A percentile compares a stretch with the other conserved stretches of the same genome.
Conservation (phyloP, 495 filamentous ascomycete species). For the Xylaria grammica region DNA sequence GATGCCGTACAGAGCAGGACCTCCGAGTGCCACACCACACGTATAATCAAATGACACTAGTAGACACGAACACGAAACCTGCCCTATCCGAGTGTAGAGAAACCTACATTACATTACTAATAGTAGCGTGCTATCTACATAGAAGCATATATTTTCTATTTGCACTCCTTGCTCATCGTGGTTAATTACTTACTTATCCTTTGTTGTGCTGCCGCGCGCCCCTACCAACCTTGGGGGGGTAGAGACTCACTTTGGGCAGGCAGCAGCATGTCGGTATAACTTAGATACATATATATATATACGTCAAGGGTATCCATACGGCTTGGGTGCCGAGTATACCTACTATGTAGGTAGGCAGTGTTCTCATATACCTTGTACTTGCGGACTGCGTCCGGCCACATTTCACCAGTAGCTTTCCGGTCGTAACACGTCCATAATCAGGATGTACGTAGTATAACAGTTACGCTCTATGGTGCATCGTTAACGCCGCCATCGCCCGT, state of each 20-base stretch:
- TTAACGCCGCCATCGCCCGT: constrained; percentile 18
- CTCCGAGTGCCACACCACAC: not conserved
- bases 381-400: not conserved
- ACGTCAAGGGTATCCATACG: no score
- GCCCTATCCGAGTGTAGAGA: no score
- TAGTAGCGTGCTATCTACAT: no score
- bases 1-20: not conserved
- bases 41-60: constrained; percentile 9
- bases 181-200: not conserved
- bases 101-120: no score
- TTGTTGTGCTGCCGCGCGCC: not conserved
- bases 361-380: not conserved
- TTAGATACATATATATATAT: constrained; percentile 1
- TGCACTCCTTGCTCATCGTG: no score
- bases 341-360: no score
- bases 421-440: not conserved
- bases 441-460: not conserved
- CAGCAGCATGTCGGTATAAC: not conserved
- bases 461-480: constrained; percentile 4
- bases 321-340: no score
- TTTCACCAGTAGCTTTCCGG: not conserved
- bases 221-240: not conserved
- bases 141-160: no score
- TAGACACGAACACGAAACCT: constrained; percentile 15
- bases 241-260: not conserved